Percentiles rank a stretch among this genome's conserved stretches.
Conservation (phyloP, 768 basidiomycete genomes). For the Pleurotus eryngii region DNA sequence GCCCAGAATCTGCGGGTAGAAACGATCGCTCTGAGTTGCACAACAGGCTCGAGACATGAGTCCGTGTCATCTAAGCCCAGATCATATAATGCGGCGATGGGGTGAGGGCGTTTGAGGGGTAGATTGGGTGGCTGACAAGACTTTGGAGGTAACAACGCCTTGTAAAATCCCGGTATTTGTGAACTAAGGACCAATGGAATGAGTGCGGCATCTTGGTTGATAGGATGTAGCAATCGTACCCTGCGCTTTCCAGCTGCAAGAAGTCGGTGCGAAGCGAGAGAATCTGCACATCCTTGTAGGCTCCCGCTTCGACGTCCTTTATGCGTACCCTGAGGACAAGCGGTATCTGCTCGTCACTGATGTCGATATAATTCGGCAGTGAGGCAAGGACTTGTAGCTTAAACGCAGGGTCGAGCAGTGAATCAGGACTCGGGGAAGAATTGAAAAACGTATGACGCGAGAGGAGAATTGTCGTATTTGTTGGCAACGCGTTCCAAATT, state of each 20-base stretch:
- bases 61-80: slow-evolving; percentile 33
- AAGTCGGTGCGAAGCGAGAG: slow-evolving; percentile 54
- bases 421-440: slow-evolving; percentile 21
- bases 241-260: slow-evolving; percentile 61
- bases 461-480: slow-evolving; percentile 19
- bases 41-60: slow-evolving; percentile 17
- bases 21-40: slow-evolving; percentile 42
- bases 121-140: slow-evolving; percentile 61
- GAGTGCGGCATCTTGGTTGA: background rate
- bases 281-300: slow-evolving; percentile 56
- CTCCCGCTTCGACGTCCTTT: slow-evolving; percentile 41
- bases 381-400: slow-evolving; percentile 65
- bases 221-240: slow-evolving; percentile 37
- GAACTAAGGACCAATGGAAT: slow-evolving; percentile 17
- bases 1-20: slow-evolving; percentile 45
- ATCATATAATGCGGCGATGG: slow-evolving; percentile 51
- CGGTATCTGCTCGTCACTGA: slow-evolving; percentile 46
- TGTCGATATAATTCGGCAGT: slow-evolving; percentile 51
- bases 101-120: slow-evolving; percentile 55
- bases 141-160: slow-evolving; percentile 52
- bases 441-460: slow-evolving; percentile 39
- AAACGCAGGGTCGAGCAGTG: slow-evolving; percentile 35
- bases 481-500: slow-evolving; percentile 51
- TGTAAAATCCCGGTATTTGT: slow-evolving; percentile 36
- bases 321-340: slow-evolving; percentile 61